Conservation (phyloP, 2,329 filamentous ascomycete species). For the Neocatenulostroma microsporum region DNA sequence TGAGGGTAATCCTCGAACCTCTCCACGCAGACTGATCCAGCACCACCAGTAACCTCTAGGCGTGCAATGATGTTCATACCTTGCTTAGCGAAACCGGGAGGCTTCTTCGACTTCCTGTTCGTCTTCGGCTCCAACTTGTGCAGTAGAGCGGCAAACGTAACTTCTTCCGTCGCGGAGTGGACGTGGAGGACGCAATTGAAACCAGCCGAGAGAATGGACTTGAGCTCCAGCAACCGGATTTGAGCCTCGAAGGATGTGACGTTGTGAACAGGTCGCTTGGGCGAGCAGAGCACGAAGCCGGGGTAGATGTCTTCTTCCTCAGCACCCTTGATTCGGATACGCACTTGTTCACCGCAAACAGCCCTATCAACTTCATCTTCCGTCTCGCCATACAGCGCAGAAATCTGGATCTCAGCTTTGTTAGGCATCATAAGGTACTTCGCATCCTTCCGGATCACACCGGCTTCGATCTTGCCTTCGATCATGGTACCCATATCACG, state of each 20-base stretch:
- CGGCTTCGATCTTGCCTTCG: slow-evolving; percentile 94
- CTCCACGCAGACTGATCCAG: slow-evolving; percentile 85
- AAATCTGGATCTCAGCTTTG: slow-evolving; percentile 68
- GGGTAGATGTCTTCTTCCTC: slow-evolving; percentile 97
- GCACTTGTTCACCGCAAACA: slow-evolving; percentile 90
- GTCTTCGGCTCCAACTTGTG: slow-evolving; percentile 97
- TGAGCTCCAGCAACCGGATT: slow-evolving; percentile 89
- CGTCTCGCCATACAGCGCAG: slow-evolving; percentile 87
- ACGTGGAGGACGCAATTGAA: slow-evolving; percentile 98
- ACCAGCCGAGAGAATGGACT: slow-evolving; percentile 85
- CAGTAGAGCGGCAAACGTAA: slow-evolving; percentile 78
- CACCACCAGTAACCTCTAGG: slow-evolving; percentile 76
- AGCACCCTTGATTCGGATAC: slow-evolving; percentile 82
- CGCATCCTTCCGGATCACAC: slow-evolving; percentile 84
- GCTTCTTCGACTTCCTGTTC: slow-evolving; percentile 81
- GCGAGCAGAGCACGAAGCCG: slow-evolving; percentile 92
- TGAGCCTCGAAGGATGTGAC: slow-evolving; percentile 90
- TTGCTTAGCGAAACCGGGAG: slow-evolving; percentile 81
- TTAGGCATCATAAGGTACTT: slow-evolving; percentile 93
- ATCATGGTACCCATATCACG: slow-evolving; percentile 95
- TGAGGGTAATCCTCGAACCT: slow-evolving; percentile 94
- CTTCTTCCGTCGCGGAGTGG: slow-evolving; percentile 94
- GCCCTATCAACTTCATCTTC: slow-evolving; percentile 81
- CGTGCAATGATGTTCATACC: slow-evolving; percentile 83
- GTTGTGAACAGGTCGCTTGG: slow-evolving; percentile 86